Percentiles rank a stretch among this genome's conserved stretches.
Conservation (phyloP, 805 yeast genomes). For the Saccharomycopsis javanensis region DNA sequence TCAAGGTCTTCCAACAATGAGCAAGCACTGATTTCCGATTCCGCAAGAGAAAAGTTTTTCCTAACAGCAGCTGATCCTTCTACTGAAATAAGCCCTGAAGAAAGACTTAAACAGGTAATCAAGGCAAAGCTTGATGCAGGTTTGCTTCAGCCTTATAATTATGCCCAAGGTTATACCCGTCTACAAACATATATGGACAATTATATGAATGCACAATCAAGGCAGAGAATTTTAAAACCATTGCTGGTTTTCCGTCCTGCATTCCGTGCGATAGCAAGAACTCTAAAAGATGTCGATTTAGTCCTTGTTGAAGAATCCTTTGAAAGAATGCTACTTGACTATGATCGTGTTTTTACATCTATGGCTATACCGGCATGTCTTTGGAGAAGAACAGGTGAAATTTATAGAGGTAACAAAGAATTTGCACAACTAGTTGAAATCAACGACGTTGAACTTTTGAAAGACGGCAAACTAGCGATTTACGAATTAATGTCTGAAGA, state of each 20-base stretch:
- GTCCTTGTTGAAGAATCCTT: constrained; percentile 89
- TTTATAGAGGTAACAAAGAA: constrained; percentile 89
- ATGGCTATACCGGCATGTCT: constrained; percentile 98
- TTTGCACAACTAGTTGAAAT: constrained; percentile 91
- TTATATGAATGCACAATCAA: constrained; percentile 74
- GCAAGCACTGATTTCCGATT: constrained; percentile 33
- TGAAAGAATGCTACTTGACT: constrained; percentile 86
- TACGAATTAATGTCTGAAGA: constrained; percentile 94
- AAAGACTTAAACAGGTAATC: constrained; percentile 83
- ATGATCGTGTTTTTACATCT: constrained; percentile 89
- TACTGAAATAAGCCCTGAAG: constrained; percentile 88
- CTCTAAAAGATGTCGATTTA: constrained; percentile 82
- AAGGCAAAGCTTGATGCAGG: constrained; percentile 94
- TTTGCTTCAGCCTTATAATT: constrained; percentile 80
- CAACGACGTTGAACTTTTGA: constrained; percentile 66
- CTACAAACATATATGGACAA: constrained; percentile 86
- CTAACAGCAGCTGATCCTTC: constrained; percentile 96
- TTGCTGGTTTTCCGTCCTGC: constrained; percentile 83
- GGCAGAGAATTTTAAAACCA: constrained; percentile 81
- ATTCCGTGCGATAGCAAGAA: constrained; percentile 83
- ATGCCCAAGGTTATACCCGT: constrained; percentile 87
- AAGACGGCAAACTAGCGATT: constrained; percentile 86
- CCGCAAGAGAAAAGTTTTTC: constrained; percentile 88
- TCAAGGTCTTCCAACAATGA: background rate
- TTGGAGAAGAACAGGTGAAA: constrained; percentile 96